Percentiles rank a stretch among this genome's conserved stretches.
phyloP scores from a whole-genome alignment of 768 basidiomycete species.

The Pleurotus platypus region DNA sequence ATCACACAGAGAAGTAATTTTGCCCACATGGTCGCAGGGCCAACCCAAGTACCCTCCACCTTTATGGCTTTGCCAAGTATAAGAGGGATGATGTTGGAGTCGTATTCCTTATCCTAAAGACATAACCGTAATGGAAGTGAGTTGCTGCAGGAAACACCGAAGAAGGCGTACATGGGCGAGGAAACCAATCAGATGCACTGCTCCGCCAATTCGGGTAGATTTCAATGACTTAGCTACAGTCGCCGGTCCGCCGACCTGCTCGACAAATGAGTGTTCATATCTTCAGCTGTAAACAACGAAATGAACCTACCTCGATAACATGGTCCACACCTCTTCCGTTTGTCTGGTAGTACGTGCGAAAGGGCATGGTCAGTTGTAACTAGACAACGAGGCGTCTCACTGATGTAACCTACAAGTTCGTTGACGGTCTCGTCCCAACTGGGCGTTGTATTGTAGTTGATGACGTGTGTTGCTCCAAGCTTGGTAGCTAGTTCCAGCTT shows the following conservation, averaged over 20 bases:
- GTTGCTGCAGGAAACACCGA: background rate
- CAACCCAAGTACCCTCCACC: conserved; percentile 41
- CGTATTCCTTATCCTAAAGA: conserved; percentile 13
- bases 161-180: conserved; percentile 21
- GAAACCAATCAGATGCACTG: conserved; percentile 31
- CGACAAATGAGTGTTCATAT: conserved; percentile 8
- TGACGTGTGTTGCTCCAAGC: conserved; percentile 39
- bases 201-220: conserved; percentile 24
- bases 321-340: conserved; percentile 18
- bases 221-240: conserved; percentile 29
- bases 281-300: too few relatives aligned
- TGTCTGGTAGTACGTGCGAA: background rate
- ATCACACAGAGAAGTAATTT: background rate
- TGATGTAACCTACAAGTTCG: conserved; percentile 17
- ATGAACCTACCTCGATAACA: conserved; percentile 15
- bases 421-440: conserved; percentile 48
- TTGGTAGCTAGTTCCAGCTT: conserved; percentile 39
- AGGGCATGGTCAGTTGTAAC: background rate
- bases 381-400: background rate
- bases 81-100: conserved; percentile 22
- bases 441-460: conserved; percentile 48
- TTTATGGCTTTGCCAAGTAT: conserved; percentile 26
- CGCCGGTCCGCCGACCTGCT: conserved; percentile 38
- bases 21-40: conserved; percentile 39
- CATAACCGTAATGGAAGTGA: background rate